Conservation (phyloP, 331 rosid genomes). For the Prunus yedoensis region DNA sequence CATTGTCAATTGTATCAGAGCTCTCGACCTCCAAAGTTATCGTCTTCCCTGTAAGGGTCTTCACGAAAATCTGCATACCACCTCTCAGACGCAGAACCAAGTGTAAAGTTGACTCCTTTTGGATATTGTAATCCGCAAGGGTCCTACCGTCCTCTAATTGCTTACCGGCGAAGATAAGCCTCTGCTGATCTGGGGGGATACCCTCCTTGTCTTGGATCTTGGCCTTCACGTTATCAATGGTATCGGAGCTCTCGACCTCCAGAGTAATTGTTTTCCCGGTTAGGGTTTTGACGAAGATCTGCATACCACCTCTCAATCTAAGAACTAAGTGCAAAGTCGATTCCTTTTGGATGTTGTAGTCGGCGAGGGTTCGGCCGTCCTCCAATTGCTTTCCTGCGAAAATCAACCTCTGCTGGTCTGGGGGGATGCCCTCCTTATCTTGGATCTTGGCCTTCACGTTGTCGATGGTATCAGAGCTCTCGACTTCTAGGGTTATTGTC, state of each 20-base stretch:
- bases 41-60: slow-evolving; percentile 36
- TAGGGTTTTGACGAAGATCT: slow-evolving; percentile 21
- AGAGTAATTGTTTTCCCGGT: too few species aligned
- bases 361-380: slow-evolving; percentile 36
- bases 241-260: too few species aligned
- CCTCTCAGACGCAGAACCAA: too few species aligned
- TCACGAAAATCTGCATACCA: background rate
- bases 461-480: slow-evolving; percentile 34
- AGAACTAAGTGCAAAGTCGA: slow-evolving; percentile 32
- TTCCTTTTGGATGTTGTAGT: slow-evolving; percentile 42
- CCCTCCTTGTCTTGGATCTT: too few species aligned
- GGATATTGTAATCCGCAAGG: too few species aligned
- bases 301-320: slow-evolving; percentile 31
- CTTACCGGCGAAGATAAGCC: too few species aligned
- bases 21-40: slow-evolving; percentile 39
- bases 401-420: slow-evolving; percentile 41
- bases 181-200: too few species aligned
- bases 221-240: too few species aligned
- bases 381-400: slow-evolving; percentile 38
- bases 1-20: slow-evolving; percentile 32
- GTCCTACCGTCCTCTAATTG: too few species aligned
- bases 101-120: too few species aligned
- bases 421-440: slow-evolving; percentile 34
- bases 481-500: slow-evolving; percentile 31
- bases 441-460: slow-evolving; percentile 39